Evolutionary conservation across 164 flowering plant species (phyloP).

Genomic region (Amborella trichopoda): DNA sequence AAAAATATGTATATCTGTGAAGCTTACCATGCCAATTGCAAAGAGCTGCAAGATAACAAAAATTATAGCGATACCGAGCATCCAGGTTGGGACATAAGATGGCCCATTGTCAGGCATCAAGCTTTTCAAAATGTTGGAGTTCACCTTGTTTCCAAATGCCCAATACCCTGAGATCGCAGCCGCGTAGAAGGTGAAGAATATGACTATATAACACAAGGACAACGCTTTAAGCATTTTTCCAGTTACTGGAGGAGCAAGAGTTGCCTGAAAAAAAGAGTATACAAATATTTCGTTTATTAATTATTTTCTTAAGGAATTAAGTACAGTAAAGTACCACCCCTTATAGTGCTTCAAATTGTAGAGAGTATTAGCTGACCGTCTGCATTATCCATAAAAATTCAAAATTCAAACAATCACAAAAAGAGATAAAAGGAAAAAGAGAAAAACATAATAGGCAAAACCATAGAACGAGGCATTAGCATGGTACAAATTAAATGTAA

Average conservation of each 20-base stretch:
- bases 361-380: too few relatives aligned
- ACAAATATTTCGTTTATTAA: too few relatives aligned
- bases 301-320: too few relatives aligned
- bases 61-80: conserved; percentile 58
- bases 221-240: conserved; percentile 97
- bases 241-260: conserved; percentile 90
- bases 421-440: too few relatives aligned
- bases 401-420: too few relatives aligned
- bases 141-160: conserved; percentile 69
- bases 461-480: too few relatives aligned
- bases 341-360: too few relatives aligned
- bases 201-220: conserved; percentile 69
- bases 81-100: conserved; percentile 74
- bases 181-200: conserved; percentile 74
- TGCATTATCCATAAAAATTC: too few relatives aligned
- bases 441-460: too few relatives aligned
- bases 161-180: conserved; percentile 77
- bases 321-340: too few relatives aligned
- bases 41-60: conserved; percentile 87
- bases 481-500: too few relatives aligned
- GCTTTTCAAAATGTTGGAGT: conserved; percentile 67
- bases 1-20: too few relatives aligned
- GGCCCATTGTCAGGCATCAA: conserved; percentile 84
- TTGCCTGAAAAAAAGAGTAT: conserved; percentile 75
- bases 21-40: conserved; percentile 82